Evolutionary conservation across 441 rosid species (phyloP).

Genomic region (Rhodomyrtus psidioides): DNA sequence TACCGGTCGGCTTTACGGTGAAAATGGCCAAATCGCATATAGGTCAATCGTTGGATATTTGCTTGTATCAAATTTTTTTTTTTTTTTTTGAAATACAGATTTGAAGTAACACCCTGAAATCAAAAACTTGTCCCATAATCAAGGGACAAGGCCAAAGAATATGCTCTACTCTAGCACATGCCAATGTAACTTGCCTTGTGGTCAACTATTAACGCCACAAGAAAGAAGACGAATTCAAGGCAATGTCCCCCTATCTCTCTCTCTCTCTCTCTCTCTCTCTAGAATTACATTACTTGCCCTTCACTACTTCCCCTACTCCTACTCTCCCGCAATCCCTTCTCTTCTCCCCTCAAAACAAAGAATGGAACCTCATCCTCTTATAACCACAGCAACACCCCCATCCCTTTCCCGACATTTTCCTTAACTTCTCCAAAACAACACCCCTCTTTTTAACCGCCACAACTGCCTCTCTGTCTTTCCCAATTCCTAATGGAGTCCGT

Average conservation of each 20-base stretch:
- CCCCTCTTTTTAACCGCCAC: neutral
- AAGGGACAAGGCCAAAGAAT: neutral
- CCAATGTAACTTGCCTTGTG: constrained; percentile 3
- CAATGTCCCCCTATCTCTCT: too few relatives aligned
- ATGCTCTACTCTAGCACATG: neutral
- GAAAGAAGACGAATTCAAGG: neutral
- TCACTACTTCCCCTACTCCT: neutral
- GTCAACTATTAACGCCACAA: neutral
- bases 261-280: too few relatives aligned
- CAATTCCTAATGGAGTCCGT: constrained; percentile 36
- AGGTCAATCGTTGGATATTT: too few relatives aligned
- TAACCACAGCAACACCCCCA: neutral
- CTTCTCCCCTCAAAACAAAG: constrained; percentile 27
- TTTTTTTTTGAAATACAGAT: too few relatives aligned
- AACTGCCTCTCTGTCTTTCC: neutral
- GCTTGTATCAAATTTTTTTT: too few relatives aligned
- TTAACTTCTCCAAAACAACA: neutral
- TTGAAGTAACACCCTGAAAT: neutral
- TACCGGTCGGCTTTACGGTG: too few relatives aligned
- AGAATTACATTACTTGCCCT: constrained; percentile 17
- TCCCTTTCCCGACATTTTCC: neutral
- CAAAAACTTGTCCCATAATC: neutral
- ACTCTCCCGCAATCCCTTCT: constrained; percentile 34
- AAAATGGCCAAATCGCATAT: too few relatives aligned
- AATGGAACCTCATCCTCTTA: constrained; percentile 12